Percentiles rank a stretch among this genome's conserved stretches.
Evolutionary conservation across 2,329 filamentous ascomycete species (phyloP).

Genomic region (Fusarium udum): DNA sequence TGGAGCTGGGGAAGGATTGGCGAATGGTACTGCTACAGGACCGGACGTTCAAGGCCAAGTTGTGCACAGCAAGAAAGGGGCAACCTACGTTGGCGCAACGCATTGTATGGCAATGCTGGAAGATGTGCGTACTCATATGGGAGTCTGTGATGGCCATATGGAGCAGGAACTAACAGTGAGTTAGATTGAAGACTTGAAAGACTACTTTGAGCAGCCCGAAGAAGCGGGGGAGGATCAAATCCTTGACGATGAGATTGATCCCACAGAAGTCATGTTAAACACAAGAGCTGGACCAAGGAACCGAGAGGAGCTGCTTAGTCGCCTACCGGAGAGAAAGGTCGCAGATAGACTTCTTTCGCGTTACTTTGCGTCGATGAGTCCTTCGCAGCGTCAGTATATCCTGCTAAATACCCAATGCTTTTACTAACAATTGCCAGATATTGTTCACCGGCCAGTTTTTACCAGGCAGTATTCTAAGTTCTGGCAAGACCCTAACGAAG

Average conservation of each 20-base stretch:
- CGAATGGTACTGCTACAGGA: conserved; percentile 22
- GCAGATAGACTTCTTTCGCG: conserved; percentile 61
- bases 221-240: conserved; percentile 48
- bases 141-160: not conserved
- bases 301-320: conserved; percentile 57
- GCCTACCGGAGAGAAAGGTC: conserved; percentile 57
- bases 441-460: conserved; percentile 64
- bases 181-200: conserved; percentile 68
- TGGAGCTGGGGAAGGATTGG: not conserved
- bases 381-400: conserved; percentile 57
- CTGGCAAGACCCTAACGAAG: conserved; percentile 54
- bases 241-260: conserved; percentile 48
- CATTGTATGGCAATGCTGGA: conserved; percentile 70
- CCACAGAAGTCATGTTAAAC: conserved; percentile 56
- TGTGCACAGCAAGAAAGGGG: conserved; percentile 53
- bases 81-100: conserved; percentile 66
- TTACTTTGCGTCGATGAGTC: conserved; percentile 64
- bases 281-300: conserved; percentile 51
- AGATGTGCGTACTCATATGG: conserved; percentile 56
- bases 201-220: conserved; percentile 63
- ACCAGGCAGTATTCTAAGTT: conserved; percentile 60
- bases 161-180: conserved; percentile 3
- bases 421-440: conserved; percentile 50
- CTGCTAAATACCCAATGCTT: not conserved
- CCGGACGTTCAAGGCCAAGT: conserved; percentile 52